Conservation (phyloP, 331 rosid species). For the Prunus yedoensis region DNA sequence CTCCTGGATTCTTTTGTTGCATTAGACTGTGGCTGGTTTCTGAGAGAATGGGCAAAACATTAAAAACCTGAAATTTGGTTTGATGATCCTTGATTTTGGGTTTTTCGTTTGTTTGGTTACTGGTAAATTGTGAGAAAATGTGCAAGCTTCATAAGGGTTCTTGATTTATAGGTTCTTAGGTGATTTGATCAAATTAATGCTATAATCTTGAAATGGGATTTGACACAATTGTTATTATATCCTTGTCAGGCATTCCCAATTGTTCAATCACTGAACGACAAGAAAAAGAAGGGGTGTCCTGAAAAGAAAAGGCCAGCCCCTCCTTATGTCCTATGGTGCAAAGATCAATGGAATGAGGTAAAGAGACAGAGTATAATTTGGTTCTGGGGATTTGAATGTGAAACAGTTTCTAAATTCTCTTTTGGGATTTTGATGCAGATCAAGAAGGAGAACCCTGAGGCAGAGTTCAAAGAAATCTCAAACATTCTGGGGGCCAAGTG, state of each 20-base stretch:
- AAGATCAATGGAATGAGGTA: slow-evolving; percentile 90
- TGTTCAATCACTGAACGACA: slow-evolving; percentile 47
- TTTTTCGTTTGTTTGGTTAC: neutral
- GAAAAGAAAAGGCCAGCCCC: slow-evolving; percentile 80
- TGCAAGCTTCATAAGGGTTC: neutral
- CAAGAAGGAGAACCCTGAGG: slow-evolving; percentile 78
- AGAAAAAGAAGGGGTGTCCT: slow-evolving; percentile 61
- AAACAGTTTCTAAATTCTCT: neutral
- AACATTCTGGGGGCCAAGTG: slow-evolving; percentile 82
- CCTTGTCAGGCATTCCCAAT: slow-evolving; percentile 53
- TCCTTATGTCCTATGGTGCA: slow-evolving; percentile 83
- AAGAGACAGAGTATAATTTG: too few species aligned
- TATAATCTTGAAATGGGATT: neutral
- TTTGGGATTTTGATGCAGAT: slow-evolving; percentile 39
- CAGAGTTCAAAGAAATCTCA: slow-evolving; percentile 74
- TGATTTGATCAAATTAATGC: neutral
- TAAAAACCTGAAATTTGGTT: neutral
- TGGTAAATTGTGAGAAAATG: neutral
- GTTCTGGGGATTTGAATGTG: neutral
- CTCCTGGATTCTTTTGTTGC: neutral
- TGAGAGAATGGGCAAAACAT: neutral
- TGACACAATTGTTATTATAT: neutral
- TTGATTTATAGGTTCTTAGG: neutral
- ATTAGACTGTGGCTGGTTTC: neutral
- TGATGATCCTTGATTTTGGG: neutral